These are phyloP conservation scores for Xerocomellus intermedius DNA, from an alignment of 768 basidiomycete genomes.

Conservation along the genomic window DNA sequence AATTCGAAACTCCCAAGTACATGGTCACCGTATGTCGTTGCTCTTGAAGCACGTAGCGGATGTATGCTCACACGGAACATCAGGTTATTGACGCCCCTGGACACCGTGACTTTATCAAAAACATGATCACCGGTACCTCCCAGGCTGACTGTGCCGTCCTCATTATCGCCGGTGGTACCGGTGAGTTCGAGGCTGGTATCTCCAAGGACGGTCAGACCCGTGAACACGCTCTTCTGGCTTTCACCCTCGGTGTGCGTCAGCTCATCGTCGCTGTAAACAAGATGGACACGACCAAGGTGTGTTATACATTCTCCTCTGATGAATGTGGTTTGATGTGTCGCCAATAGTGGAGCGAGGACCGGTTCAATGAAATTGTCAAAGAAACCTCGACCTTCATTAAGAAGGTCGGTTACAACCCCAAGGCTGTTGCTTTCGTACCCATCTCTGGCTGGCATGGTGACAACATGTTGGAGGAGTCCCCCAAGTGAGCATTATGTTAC, in stretches of 20 bases:
- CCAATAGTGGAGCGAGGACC: constrained; percentile 93
- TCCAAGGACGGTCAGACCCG: constrained; percentile 99
- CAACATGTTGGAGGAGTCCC: constrained; percentile 99
- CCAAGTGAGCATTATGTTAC: constrained; percentile 59
- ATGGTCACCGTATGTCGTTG: constrained; percentile 74
- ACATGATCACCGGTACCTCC: constrained; percentile 99
- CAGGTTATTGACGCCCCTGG: constrained; percentile 99
- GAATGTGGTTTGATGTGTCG: constrained; percentile 1
- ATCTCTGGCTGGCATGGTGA: constrained; percentile 99
- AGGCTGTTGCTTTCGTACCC: constrained; percentile 96
- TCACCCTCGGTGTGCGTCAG: constrained; percentile 99
- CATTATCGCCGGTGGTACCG: constrained; percentile 98
- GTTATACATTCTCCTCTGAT: constrained; percentile 9
- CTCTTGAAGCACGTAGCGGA: not conserved
- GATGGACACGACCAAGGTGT: constrained; percentile 98
- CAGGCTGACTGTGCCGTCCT: constrained; percentile 99
- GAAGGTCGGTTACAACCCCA: constrained; percentile 99
- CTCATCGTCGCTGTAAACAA: constrained; percentile 99
- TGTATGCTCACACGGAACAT: constrained; percentile 3
- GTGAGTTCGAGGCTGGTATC: constrained; percentile 99
- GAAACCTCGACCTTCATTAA: constrained; percentile 98
- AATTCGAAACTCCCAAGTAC: constrained; percentile 99
- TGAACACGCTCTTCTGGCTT: constrained; percentile 99
- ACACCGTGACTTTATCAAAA: constrained; percentile 99
- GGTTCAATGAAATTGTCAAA: constrained; percentile 99